These are phyloP conservation scores for Exophiala lecanii-corni DNA, from an alignment of 2,329 filamentous ascomycete genomes.

Conservation along the genomic window DNA sequence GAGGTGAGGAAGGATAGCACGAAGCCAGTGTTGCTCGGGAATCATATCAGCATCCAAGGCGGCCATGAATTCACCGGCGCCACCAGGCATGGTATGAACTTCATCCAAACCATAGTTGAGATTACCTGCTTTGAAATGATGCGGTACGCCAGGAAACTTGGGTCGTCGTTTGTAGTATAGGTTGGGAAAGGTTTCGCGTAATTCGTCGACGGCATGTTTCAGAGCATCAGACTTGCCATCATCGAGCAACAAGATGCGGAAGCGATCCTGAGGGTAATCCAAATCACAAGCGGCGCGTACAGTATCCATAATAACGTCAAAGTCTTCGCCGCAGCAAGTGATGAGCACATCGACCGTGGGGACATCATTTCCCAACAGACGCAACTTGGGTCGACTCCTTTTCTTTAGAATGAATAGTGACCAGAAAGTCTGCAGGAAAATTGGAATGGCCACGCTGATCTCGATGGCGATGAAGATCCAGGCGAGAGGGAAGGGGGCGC, in stretches of 20 bases:
- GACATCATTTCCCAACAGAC: conserved; percentile 37
- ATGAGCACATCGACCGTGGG: conserved; percentile 55
- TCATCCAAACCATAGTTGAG: conserved; percentile 54
- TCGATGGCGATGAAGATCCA: conserved; percentile 57
- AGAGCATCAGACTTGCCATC: conserved; percentile 41
- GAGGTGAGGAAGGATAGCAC: conserved; percentile 28
- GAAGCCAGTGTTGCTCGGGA: conserved; percentile 30
- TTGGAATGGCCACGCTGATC: conserved; percentile 45
- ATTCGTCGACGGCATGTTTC: conserved; percentile 32
- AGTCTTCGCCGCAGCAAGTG: conserved; percentile 54
- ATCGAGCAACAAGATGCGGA: conserved; percentile 52
- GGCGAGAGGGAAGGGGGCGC: conserved; percentile 45
- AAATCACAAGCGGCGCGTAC: conserved; percentile 48
- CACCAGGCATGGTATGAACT: conserved; percentile 49
- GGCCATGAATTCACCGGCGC: conserved; percentile 49
- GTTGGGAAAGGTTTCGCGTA: conserved; percentile 35
- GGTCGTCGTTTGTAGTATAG: conserved; percentile 41
- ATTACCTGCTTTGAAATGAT: conserved; percentile 30
- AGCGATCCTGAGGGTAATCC: conserved; percentile 52
- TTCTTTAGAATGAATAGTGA: conserved; percentile 55
- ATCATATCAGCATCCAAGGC: conserved; percentile 35
- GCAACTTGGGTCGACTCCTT: conserved; percentile 49
- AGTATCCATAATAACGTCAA: conserved; percentile 53
- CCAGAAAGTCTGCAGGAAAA: conserved; percentile 55
- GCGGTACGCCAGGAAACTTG: conserved; percentile 34